Evolutionary conservation across 1,284 basidiomycete species (phyloP), one percentile per base, ranked within the genome.

Genomic region (Pterula multifida): DNA sequence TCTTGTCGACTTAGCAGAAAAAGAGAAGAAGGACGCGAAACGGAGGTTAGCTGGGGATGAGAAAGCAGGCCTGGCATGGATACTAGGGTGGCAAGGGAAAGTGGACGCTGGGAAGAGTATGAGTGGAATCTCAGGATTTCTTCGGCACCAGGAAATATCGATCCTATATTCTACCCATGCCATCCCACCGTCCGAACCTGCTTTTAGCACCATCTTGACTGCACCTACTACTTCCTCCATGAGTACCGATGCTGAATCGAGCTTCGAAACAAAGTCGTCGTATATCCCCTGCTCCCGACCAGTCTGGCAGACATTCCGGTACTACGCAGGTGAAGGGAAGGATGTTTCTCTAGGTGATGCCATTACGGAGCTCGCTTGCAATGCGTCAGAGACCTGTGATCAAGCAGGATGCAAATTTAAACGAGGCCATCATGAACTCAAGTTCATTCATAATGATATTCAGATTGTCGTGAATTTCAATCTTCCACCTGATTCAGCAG

Each of bases 41-140:
- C 60, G 69, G 3, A 60, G 64, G 23, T 58, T 79, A 11, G 70
- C 68, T 23, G 79, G 75, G 2, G 78, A 81, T 54, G 81, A 85
- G 60, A 68, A 67, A 42, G 66, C 67, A 0, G 78, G 71, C 15
- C 58, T 83, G 15, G 56, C 57, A 9, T 77, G 71, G 55, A 55
- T 82, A 3, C 63, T 79, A 1, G 79, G 81, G 1, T 83, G 80
- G 79, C 72, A 74, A 36, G 69, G 68, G 19, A 70, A 68, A 54
- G 70, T 69, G 24, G 56, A 63, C 1, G 58, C 61, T 11, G 73
- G 69, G 1, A 65, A 58, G n/a, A 72, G 70, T 2, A 74, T 82
- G 73, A 56, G 61, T 3, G 78, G 78, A 2, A 64, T 68, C 12
- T 48, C 57, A 3, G 78, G 79, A 4, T 84, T 85, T 54, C 65